Evolutionary conservation across 106 monocot genomes (phyloP).

Genomic region (Apostasia shenzhenica): DNA sequence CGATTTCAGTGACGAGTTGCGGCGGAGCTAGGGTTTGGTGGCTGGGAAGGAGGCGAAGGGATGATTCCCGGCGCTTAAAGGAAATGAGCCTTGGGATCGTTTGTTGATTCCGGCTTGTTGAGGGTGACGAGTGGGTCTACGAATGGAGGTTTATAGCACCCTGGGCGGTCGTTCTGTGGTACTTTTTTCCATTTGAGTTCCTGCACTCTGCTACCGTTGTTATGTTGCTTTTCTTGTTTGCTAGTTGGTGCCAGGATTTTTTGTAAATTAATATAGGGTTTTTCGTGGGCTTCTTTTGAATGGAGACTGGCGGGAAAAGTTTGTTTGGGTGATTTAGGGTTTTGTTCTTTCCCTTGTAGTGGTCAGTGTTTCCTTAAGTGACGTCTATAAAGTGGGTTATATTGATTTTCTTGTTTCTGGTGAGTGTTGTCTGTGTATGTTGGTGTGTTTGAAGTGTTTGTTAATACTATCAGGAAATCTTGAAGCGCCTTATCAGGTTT

Average conservation of each 20-base stretch:
- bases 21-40: background rate
- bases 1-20: background rate
- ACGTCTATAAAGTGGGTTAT: background rate
- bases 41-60: background rate
- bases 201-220: background rate
- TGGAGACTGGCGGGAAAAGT: conserved; percentile 3
- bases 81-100: conserved; percentile 43
- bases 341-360: background rate
- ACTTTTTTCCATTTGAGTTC: background rate
- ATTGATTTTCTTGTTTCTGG: background rate
- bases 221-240: conserved; percentile 1
- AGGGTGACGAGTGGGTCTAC: conserved; percentile 53
- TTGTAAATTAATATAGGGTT: conserved; percentile 15
- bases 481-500: no score
- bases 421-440: background rate
- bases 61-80: conserved; percentile 5
- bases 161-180: conserved; percentile 33
- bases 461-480: no score
- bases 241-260: background rate
- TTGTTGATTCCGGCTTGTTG: conserved; percentile 37
- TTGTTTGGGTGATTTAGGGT: background rate
- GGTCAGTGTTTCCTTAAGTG: conserved; percentile 6
- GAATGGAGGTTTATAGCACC: conserved; percentile 76
- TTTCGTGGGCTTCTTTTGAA: conserved; percentile 6
- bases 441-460: background rate